Conservation (phyloP, 192 early-diverging fungal genomes). For the Coemansia sp. region DNA sequence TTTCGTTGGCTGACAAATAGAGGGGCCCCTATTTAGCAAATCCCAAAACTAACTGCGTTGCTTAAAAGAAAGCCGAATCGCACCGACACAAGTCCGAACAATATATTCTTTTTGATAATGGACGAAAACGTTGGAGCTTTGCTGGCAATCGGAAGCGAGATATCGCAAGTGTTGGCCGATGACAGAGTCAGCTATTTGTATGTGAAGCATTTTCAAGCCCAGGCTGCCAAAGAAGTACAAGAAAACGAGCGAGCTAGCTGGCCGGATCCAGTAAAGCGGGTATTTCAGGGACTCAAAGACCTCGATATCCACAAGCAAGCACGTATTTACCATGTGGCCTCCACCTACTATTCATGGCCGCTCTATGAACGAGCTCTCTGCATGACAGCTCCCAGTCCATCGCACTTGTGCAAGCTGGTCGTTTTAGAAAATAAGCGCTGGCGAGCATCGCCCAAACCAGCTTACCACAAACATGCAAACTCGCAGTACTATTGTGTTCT, state of each 20-base stretch:
- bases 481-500: constrained; percentile 64
- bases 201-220: constrained; percentile 10
- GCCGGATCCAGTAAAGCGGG: constrained; percentile 17
- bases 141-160: constrained; percentile 17
- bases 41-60: too few relatives aligned
- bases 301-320: constrained; percentile 19
- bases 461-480: background rate
- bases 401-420: constrained; percentile 86
- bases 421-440: constrained; percentile 87
- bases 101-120: background rate
- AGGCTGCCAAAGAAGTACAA: background rate
- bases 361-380: constrained; percentile 67
- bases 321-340: constrained; percentile 70
- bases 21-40: too few relatives aligned
- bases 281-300: constrained; percentile 8
- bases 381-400: constrained; percentile 64
- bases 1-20: too few relatives aligned
- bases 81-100: background rate
- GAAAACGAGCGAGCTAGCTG: background rate
- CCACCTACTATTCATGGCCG: constrained; percentile 78
- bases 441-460: constrained; percentile 17
- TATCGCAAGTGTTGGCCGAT: constrained; percentile 16
- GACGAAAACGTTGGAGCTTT: background rate
- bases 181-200: constrained; percentile 16
- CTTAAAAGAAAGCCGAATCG: background rate